Base-by-base conservation (phyloP, 257 asterid genomes). In the Leonotis leonurus region DNA sequence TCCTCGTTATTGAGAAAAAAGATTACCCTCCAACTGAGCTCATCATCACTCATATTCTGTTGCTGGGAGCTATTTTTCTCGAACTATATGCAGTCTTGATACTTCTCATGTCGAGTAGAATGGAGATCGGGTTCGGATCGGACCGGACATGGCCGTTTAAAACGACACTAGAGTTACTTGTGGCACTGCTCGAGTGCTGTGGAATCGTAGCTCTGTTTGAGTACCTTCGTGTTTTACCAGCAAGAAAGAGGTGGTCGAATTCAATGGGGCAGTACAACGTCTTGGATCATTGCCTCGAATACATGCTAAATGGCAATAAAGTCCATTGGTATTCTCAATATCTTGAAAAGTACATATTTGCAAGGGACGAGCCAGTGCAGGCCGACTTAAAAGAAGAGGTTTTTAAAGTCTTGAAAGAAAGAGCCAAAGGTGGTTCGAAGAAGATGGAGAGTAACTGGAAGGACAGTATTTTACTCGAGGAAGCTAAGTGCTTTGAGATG, bases 181-280 rank as follows among this genome's bases (percentile, higher is more conserved):
- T n/a, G n/a, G n/a, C n/a, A n/a, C n/a, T n/a, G n/a, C n/a, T n/a
- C n/a, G 6, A 12, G 2, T 18, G 22, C 56, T 26, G 35, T 26
- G 27, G 21, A 18, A 4, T 33, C 11, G 29, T 56, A 6, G 48
- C 71, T 0, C 2, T 48, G 54, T 48, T 62, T 18, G 9, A 43
- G 20, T 11, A 6, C 59, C 20, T 61, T 3, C 50, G 29, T 25
- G 0, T 58, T 3, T 11, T 60, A 8, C 74, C 74, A 4, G 30
- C 71, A n/a, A 40, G 17, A 50, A 49, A 2, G 64, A 67, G 73
- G 49, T 75, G 80, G 80, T 66, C 80, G 2, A 58, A 71, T 56
- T 62, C 44, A n/a, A 57, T 75, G 59, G 80, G 77, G 0, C 80
- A 75, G 8, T 50, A 67, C 68, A 75, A 75, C 36, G 33, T 70